Evolutionary conservation across 2,329 filamentous ascomycete genomes (phyloP).

Genomic region (Elsinoe ampelina): DNA sequence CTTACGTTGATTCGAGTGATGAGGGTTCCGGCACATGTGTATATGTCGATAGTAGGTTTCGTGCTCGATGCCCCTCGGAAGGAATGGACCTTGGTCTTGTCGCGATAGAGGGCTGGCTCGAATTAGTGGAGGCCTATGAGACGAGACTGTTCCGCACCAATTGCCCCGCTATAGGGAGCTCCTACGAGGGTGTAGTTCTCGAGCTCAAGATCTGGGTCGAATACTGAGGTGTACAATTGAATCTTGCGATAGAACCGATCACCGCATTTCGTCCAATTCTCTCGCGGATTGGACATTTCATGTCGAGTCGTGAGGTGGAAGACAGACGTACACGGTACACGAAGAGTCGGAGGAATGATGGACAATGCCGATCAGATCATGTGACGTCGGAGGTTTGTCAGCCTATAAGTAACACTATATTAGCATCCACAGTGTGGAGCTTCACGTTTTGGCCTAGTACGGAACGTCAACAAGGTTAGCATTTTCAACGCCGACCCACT

Average conservation of each 20-base stretch:
- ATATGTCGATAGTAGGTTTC: constrained; percentile 85
- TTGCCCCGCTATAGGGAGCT: constrained; percentile 84
- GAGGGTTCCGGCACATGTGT: constrained; percentile 83
- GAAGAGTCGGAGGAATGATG: no score
- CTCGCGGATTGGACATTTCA: constrained; percentile 55
- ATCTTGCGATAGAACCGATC: constrained; percentile 93
- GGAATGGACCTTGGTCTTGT: constrained; percentile 73
- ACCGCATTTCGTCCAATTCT: constrained; percentile 89
- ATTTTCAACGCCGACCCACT: no score
- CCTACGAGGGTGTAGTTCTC: constrained; percentile 89
- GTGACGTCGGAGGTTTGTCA: no score
- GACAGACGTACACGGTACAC: no score
- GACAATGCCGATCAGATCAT: no score
- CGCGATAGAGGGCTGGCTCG: constrained; percentile 69
- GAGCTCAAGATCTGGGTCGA: constrained; percentile 85
- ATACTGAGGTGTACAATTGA: constrained; percentile 84
- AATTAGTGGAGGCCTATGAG: background rate
- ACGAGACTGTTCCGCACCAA: constrained; percentile 51
- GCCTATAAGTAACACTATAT: no score
- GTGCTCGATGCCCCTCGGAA: constrained; percentile 62
- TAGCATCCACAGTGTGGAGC: no score
- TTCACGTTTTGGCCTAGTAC: no score
- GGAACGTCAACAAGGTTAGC: no score
- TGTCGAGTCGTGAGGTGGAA: background rate
- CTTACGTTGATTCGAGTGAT: constrained; percentile 64